Conservation (phyloP, 225 moss, liverwort and hornwort genomes). For the Physcomitrellopsis africana region DNA sequence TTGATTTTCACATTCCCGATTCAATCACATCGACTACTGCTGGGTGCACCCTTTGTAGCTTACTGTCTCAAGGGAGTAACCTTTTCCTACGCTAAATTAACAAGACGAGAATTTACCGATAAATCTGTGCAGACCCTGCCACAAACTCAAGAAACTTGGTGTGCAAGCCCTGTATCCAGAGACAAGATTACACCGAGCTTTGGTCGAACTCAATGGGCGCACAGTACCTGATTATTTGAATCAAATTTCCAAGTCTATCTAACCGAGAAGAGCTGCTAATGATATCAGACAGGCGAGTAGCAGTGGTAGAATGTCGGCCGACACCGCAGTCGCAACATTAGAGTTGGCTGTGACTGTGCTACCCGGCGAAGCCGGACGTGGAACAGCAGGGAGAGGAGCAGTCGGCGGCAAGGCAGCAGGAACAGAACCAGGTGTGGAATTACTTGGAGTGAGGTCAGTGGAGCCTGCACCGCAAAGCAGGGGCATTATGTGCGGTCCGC, state of each 20-base stretch:
- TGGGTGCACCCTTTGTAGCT: too few relatives aligned
- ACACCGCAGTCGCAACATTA: constrained; percentile 20
- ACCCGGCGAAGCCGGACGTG: neutral
- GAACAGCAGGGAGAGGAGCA: constrained; percentile 2
- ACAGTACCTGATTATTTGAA: constrained; percentile 7
- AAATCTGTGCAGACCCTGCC: constrained; percentile 5
- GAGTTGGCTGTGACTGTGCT: neutral
- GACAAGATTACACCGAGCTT: constrained; percentile 33
- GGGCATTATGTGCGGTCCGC: neutral
- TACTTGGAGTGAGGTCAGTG: constrained; percentile 47
- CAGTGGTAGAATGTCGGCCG: constrained; percentile 31
- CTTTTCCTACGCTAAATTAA: too few relatives aligned
- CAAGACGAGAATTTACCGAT: neutral
- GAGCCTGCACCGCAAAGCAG: constrained; percentile 31
- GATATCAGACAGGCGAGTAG: constrained; percentile 12
- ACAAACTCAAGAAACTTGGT: constrained; percentile 55
- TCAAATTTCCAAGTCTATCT: neutral
- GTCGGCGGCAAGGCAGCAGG: constrained; percentile 2
- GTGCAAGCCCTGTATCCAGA: neutral
- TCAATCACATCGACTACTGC: too few relatives aligned
- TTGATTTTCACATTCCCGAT: too few relatives aligned
- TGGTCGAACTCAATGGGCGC: constrained; percentile 46
- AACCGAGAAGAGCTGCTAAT: constrained; percentile 6
- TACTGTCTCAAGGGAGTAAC: too few relatives aligned
- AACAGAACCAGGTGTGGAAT: constrained; percentile 29